phyloP scores from a whole-genome alignment of 1,284 basidiomycete genomes.

The Uromyces viciae-fabae region DNA sequence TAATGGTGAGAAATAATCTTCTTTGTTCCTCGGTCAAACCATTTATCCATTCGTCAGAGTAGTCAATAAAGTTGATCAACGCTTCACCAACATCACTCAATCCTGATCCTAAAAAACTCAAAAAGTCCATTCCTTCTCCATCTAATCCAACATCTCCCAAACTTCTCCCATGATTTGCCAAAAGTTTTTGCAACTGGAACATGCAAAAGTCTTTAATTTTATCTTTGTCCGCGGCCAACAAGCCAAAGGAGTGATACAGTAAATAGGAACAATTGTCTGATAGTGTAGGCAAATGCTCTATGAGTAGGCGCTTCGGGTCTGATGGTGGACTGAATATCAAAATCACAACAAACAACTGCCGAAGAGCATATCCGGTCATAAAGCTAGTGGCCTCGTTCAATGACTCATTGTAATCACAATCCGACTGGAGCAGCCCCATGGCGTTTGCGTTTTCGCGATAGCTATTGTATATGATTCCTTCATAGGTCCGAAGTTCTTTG shows the following conservation, averaged over 20 bases:
- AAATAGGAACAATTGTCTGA: conserved; percentile 55
- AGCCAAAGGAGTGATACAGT: not conserved
- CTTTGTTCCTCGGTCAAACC: too few relatives aligned
- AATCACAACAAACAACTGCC: conserved; percentile 58
- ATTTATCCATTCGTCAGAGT: too few relatives aligned
- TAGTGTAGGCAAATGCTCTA: conserved; percentile 53
- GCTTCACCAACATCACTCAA: too few relatives aligned
- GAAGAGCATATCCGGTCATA: conserved; percentile 56
- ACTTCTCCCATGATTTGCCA: not conserved
- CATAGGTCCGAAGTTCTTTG: conserved; percentile 53
- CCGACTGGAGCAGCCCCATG: conserved; percentile 54
- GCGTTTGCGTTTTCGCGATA: conserved; percentile 57
- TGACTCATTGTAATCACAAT: conserved; percentile 57
- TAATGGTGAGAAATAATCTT: not conserved
- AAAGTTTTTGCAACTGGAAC: not conserved
- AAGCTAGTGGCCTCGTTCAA: conserved; percentile 58
- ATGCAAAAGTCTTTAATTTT: conserved; percentile 43
- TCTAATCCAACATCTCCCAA: conserved; percentile 56
- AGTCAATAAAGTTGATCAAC: too few relatives aligned
- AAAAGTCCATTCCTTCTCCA: conserved; percentile 56
- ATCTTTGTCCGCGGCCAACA: not conserved
- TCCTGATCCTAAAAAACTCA: too few relatives aligned
- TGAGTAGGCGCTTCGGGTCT: conserved; percentile 56
- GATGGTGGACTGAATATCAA: conserved; percentile 55
- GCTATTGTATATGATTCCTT: conserved; percentile 51